These are phyloP conservation scores for Dothidotthia symphoricarpi DNA, from an alignment of 2,329 filamentous ascomycete species.

Conservation along the genomic window DNA sequence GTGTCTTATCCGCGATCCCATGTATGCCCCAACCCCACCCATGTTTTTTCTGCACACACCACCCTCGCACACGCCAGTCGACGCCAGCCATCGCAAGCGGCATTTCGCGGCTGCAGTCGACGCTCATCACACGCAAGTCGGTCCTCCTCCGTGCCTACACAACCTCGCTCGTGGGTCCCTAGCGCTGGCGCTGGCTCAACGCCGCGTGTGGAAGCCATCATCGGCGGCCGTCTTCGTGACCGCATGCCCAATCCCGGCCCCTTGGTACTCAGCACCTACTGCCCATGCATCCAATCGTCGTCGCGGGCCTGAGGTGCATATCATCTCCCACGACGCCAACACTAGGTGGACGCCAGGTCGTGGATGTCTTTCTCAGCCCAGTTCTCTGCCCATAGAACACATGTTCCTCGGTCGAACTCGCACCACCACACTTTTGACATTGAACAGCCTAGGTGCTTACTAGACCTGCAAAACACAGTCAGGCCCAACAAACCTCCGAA, in stretches of 20 bases:
- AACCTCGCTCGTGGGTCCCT: conserved; percentile 9
- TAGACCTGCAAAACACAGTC: background rate
- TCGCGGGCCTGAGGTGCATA: conserved; percentile 3
- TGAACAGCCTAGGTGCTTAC: background rate
- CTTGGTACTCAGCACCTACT: conserved; percentile 19
- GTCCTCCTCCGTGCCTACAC: conserved; percentile 20
- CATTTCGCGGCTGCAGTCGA: conserved; percentile 10
- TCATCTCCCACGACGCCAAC: conserved; percentile 9
- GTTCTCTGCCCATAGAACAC: conserved; percentile 14
- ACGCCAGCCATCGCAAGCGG: conserved; percentile 9
- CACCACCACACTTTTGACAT: no score
- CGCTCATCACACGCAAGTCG: conserved; percentile 17
- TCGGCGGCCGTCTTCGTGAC: conserved; percentile 22
- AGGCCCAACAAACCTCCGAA: background rate
- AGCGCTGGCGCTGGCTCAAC: conserved; percentile 12
- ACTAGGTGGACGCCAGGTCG: conserved; percentile 1
- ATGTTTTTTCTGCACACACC: background rate
- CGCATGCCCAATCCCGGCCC: conserved; percentile 19
- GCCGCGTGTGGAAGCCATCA: conserved; percentile 18
- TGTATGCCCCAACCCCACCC: background rate
- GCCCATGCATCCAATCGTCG: conserved; percentile 23
- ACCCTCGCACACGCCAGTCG: background rate
- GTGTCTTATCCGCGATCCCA: background rate
- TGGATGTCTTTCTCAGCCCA: no score
- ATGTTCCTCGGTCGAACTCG: conserved; percentile 13